Evolutionary conservation across 2,329 filamentous ascomycete species (phyloP).

Genomic region (Nemania bipapillata): DNA sequence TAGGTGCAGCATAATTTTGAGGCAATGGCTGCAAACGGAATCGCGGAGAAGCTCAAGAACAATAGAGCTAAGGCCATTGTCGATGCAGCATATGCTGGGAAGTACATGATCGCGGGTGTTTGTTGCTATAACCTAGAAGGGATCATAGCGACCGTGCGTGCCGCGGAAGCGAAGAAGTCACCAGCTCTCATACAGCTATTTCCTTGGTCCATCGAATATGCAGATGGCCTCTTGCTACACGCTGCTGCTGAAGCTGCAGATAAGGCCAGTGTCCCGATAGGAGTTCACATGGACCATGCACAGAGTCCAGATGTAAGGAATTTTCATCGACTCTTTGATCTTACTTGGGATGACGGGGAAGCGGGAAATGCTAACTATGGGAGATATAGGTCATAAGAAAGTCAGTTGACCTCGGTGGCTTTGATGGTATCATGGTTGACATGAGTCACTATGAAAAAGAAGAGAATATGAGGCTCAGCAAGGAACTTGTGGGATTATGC

Average conservation of each 20-base stretch:
- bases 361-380: background rate
- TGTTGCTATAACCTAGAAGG: conserved; percentile 17
- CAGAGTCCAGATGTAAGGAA: conserved; percentile 14
- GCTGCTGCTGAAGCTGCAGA: conserved; percentile 12
- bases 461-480: conserved; percentile 5
- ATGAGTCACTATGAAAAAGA: conserved; percentile 12
- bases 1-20: background rate
- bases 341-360: background rate
- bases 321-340: background rate
- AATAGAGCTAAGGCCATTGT: conserved; percentile 19
- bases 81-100: conserved; percentile 14
- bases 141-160: conserved; percentile 9
- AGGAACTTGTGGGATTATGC: conserved; percentile 3
- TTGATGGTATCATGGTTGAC: conserved; percentile 22
- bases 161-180: conserved; percentile 11
- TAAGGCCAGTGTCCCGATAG: conserved; percentile 15
- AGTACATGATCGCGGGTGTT: conserved; percentile 18
- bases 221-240: conserved; percentile 9
- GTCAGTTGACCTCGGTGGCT: conserved; percentile 14
- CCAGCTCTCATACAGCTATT: conserved; percentile 21
- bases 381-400: conserved; percentile 4
- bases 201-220: conserved; percentile 17
- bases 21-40: conserved; percentile 11
- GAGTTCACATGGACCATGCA: conserved; percentile 20
- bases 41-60: background rate